phyloP scores from a whole-genome alignment of 208 protist species.

The Crithidia bombi region DNA sequence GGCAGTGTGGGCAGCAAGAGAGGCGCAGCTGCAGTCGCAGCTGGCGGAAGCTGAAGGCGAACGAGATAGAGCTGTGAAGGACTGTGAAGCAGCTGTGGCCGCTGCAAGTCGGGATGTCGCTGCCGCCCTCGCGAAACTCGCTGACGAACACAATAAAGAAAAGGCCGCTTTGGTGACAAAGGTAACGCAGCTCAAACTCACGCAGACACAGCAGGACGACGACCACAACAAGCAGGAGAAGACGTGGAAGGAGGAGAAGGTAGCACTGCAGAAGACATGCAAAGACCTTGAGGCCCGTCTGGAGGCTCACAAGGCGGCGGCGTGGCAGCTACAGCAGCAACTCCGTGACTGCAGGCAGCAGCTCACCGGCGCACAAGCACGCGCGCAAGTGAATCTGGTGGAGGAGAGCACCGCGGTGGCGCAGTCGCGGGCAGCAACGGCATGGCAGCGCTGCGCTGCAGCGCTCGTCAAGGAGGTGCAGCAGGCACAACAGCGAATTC shows the following conservation, averaged over 20 bases:
- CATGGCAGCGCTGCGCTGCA: slow-evolving; percentile 21
- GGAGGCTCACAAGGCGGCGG: slow-evolving; percentile 20
- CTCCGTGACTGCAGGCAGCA: slow-evolving; percentile 29
- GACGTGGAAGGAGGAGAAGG: slow-evolving; percentile 27
- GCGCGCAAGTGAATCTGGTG: background rate
- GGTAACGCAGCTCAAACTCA: background rate
- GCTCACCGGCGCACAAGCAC: slow-evolving; percentile 12
- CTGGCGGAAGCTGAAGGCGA: background rate
- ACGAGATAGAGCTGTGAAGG: background rate
- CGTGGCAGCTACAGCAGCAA: slow-evolving; percentile 29
- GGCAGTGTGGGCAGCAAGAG: background rate
- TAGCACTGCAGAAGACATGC: slow-evolving; percentile 16
- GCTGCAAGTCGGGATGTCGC: background rate
- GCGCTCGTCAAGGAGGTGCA: slow-evolving; percentile 23
- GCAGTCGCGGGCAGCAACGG: slow-evolving; percentile 8
- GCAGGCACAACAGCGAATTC: slow-evolving; percentile 29
- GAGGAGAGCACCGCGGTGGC: slow-evolving; percentile 3
- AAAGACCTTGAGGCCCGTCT: slow-evolving; percentile 30
- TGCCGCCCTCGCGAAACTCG: background rate
- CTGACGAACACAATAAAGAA: background rate
- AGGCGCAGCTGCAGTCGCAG: slow-evolving; percentile 1
- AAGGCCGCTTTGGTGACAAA: slow-evolving; percentile 6
- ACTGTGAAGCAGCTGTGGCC: background rate
- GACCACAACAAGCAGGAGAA: slow-evolving; percentile 5
- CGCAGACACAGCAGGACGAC: slow-evolving; percentile 5